phyloP scores from a whole-genome alignment of 1,139 yeast genomes.

The Magnusiomyces tetraspermus region DNA sequence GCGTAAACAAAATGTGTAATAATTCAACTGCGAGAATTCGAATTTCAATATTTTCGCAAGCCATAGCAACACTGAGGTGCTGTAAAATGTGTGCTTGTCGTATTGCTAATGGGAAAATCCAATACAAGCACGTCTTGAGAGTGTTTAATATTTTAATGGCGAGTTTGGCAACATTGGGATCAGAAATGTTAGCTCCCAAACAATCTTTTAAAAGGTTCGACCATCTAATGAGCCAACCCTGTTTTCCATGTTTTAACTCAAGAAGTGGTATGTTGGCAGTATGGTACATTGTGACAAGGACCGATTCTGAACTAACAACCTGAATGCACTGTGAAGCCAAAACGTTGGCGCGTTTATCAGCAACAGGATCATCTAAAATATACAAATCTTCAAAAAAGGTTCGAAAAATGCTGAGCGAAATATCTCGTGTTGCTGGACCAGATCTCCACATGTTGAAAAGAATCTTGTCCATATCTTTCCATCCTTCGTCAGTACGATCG shows the following conservation, averaged over 20 bases:
- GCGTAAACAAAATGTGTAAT: constrained; percentile 75
- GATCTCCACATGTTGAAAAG: constrained; percentile 66
- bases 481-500: constrained; percentile 42
- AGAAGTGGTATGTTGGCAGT: constrained; percentile 43
- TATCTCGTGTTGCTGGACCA: constrained; percentile 53
- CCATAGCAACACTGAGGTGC: constrained; percentile 54
- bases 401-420: constrained; percentile 67
- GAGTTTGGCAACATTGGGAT: constrained; percentile 37
- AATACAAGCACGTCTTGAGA: constrained; percentile 78
- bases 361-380: constrained; percentile 81
- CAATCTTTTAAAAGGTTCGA: constrained; percentile 49
- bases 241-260: constrained; percentile 40
- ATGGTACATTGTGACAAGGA: constrained; percentile 60
- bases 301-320: constrained; percentile 61
- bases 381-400: constrained; percentile 93
- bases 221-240: constrained; percentile 89
- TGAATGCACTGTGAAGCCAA: constrained; percentile 77
- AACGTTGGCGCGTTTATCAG: constrained; percentile 68
- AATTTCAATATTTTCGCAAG: constrained; percentile 52
- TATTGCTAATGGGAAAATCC: constrained; percentile 77
- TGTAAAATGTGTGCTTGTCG: constrained; percentile 57
- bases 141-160: constrained; percentile 69
- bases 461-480: constrained; percentile 81
- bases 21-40: constrained; percentile 86
- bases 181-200: constrained; percentile 21